Conservation (phyloP, 2,329 filamentous ascomycete genomes). For the Coniochaeta hoffmannii region DNA sequence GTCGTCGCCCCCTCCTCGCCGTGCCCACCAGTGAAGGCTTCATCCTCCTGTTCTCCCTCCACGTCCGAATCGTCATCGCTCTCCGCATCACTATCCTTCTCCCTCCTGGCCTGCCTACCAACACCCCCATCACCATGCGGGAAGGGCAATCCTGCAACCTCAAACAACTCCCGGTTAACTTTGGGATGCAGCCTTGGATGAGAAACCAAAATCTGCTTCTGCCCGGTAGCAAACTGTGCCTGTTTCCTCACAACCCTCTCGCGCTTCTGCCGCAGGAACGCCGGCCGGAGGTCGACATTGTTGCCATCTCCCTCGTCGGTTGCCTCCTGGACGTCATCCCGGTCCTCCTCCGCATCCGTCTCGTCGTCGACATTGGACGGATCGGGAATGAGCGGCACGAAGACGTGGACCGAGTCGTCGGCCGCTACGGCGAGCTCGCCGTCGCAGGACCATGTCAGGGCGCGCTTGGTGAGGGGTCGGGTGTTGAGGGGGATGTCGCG, state of each 20-base stretch:
- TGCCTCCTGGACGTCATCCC: slow-evolving; percentile 13
- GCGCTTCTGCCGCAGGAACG: slow-evolving; percentile 10
- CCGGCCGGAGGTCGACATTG: slow-evolving; percentile 7
- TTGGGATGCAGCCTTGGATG: slow-evolving; percentile 29
- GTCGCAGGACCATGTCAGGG: slow-evolving; percentile 47
- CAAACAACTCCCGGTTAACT: slow-evolving; percentile 39
- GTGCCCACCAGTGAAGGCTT: slow-evolving; percentile 16
- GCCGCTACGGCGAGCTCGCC: slow-evolving; percentile 48
- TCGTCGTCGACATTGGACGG: slow-evolving; percentile 16
- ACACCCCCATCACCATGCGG: slow-evolving; percentile 15
- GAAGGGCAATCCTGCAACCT: slow-evolving; percentile 25
- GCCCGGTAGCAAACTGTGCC: slow-evolving; percentile 24
- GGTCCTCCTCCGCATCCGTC: slow-evolving; percentile 11
- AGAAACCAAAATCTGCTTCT: slow-evolving; percentile 25
- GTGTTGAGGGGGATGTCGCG: slow-evolving; percentile 24
- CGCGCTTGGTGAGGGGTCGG: slow-evolving; percentile 23
- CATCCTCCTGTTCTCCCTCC: slow-evolving; percentile 13
- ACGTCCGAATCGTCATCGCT: slow-evolving; percentile 9
- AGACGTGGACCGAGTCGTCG: slow-evolving; percentile 37
- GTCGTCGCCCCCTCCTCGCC: slow-evolving; percentile 18
- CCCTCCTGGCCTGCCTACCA: neutral
- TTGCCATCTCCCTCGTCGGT: slow-evolving; percentile 16
- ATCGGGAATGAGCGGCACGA: slow-evolving; percentile 20
- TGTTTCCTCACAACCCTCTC: slow-evolving; percentile 7
- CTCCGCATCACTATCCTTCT: slow-evolving; percentile 4